Evolutionary conservation across 139 green algal genomes (phyloP).

Genomic region (Volvox africanus): DNA sequence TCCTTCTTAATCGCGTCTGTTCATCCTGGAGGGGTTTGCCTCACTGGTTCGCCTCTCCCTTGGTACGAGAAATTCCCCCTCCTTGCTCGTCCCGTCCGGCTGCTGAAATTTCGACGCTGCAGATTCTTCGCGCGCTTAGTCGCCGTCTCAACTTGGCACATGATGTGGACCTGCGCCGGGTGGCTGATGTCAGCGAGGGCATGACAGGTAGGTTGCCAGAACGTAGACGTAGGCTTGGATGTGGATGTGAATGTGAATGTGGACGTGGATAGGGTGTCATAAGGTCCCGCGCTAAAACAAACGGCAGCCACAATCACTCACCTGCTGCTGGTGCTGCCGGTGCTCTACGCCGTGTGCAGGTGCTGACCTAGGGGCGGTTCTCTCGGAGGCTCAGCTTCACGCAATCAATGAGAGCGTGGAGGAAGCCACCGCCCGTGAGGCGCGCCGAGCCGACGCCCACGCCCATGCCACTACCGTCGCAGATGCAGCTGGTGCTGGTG

Average conservation of each 20-base stretch:
- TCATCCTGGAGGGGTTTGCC: too few relatives aligned
- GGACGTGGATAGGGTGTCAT: too few relatives aligned
- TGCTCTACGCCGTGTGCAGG: constrained; percentile 38
- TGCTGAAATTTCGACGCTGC: background rate
- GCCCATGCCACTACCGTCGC: background rate
- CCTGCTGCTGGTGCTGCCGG: background rate
- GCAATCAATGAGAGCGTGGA: constrained; percentile 84
- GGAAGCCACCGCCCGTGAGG: background rate
- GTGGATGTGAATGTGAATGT: too few relatives aligned
- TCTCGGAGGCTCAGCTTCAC: constrained; percentile 87
- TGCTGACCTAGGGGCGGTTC: constrained; percentile 84
- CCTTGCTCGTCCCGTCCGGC: too few relatives aligned
- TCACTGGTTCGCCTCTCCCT: too few relatives aligned
- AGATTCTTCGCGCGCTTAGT: constrained; percentile 67
- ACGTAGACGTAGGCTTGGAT: too few relatives aligned
- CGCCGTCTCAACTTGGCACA: constrained; percentile 63
- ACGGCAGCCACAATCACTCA: too few relatives aligned
- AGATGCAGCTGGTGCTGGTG: background rate
- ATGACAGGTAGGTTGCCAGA: constrained; percentile 60
- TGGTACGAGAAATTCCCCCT: too few relatives aligned
- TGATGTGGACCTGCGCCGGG: constrained; percentile 60
- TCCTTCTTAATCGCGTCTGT: too few relatives aligned
- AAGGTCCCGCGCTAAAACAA: too few relatives aligned
- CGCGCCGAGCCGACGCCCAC: background rate
- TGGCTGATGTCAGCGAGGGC: constrained; percentile 62